Conservation (phyloP, 2,329 filamentous ascomycete genomes). For the Colletotrichum spinosum region DNA sequence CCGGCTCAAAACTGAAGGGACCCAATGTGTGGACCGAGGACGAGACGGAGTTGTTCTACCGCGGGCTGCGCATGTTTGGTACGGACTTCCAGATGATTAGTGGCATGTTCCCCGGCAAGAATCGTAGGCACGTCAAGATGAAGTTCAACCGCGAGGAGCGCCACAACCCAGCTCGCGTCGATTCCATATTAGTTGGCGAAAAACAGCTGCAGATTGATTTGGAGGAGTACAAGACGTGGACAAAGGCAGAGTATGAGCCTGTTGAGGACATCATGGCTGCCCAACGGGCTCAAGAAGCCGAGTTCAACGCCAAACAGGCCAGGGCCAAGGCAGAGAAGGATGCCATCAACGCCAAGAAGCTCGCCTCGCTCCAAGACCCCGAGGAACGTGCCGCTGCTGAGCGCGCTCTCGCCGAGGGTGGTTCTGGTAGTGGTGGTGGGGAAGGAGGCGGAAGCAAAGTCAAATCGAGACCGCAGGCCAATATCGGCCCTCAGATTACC, state of each 20-base stretch:
- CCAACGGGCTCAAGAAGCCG: conserved; percentile 59
- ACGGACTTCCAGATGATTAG: conserved; percentile 87
- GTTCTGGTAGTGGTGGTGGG: conserved; percentile 19
- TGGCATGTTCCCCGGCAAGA: conserved; percentile 79
- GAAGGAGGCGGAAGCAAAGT: conserved; percentile 2
- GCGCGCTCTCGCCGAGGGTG: conserved; percentile 35
- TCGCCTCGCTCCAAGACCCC: conserved; percentile 59
- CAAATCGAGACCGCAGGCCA: conserved; percentile 18
- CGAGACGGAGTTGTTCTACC: conserved; percentile 81
- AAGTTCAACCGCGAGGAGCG: conserved; percentile 87
- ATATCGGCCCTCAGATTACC: conserved; percentile 28
- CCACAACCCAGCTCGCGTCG: conserved; percentile 71
- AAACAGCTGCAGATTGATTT: conserved; percentile 69
- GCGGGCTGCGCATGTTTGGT: conserved; percentile 79
- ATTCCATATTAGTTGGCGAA: conserved; percentile 70
- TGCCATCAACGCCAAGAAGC: conserved; percentile 59
- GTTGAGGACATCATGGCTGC: conserved; percentile 68
- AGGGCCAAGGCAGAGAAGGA: conserved; percentile 59
- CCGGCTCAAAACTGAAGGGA: conserved; percentile 70
- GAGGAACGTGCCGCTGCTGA: conserved; percentile 44
- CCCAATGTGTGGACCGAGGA: conserved; percentile 77
- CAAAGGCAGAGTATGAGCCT: conserved; percentile 62
- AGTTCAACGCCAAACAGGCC: conserved; percentile 58
- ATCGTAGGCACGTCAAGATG: conserved; percentile 79
- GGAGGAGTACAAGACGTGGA: conserved; percentile 69